phyloP scores from a whole-genome alignment of 352 stramenopile genomes.

The Lagenidium giganteum region DNA sequence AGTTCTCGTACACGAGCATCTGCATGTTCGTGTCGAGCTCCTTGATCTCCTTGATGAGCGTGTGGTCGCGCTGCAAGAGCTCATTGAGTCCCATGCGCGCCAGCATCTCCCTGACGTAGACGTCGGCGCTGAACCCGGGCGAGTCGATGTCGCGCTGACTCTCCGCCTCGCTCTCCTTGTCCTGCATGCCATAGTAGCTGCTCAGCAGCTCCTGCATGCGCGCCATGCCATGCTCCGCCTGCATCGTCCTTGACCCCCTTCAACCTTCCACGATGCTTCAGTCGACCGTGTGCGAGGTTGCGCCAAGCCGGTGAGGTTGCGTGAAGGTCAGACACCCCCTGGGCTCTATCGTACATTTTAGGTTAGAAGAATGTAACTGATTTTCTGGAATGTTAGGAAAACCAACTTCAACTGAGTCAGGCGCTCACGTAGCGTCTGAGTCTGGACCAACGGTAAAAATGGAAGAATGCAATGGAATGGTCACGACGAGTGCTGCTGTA shows the following conservation, averaged over 20 bases:
- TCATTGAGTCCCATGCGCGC: slow-evolving; percentile 59
- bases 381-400: too few species aligned
- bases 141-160: slow-evolving; percentile 75
- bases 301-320: background rate
- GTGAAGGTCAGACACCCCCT: too few species aligned
- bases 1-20: slow-evolving; percentile 99
- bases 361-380: too few species aligned
- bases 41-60: slow-evolving; percentile 88
- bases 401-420: too few species aligned
- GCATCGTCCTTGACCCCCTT: slow-evolving; percentile 19
- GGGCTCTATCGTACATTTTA: too few species aligned
- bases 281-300: background rate
- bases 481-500: too few species aligned
- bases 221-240: slow-evolving; percentile 61
- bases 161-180: slow-evolving; percentile 63
- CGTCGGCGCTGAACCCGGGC: slow-evolving; percentile 54
- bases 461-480: too few species aligned
- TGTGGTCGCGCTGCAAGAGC: slow-evolving; percentile 63
- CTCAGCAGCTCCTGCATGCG: slow-evolving; percentile 88
- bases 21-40: slow-evolving; percentile 99
- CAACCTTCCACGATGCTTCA: too few species aligned
- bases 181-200: slow-evolving; percentile 83
- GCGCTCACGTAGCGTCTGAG: too few species aligned
- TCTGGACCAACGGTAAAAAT: too few species aligned
- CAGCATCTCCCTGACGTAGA: slow-evolving; percentile 78